These are phyloP conservation scores for Sporothrix humicola DNA, from an alignment of 2,329 filamentous ascomycete genomes.

Conservation along the genomic window DNA sequence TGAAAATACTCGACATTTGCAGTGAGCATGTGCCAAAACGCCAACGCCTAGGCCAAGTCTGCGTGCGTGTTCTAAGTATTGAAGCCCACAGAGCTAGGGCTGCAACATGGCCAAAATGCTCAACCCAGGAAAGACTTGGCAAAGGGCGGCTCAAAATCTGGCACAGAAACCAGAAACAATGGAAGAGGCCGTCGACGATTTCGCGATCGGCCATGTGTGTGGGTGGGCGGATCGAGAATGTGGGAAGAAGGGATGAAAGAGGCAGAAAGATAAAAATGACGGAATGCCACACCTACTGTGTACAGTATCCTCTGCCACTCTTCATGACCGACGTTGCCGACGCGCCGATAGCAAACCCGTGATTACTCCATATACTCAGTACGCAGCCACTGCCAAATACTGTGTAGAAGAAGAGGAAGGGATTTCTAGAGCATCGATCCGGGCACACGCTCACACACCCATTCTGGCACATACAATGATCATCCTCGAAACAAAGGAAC, in stretches of 20 bases:
- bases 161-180: not conserved
- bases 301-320: not conserved
- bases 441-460: not conserved
- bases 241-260: constrained; percentile 14
- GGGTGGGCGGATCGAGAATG: not conserved
- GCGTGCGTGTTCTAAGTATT: not conserved
- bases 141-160: not conserved
- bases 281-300: not conserved
- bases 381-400: not conserved
- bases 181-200: not conserved
- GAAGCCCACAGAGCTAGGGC: not conserved
- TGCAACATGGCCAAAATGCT: constrained; percentile 4
- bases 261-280: not conserved
- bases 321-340: constrained; percentile 16
- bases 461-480: constrained; percentile 12
- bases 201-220: not conserved
- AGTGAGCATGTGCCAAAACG: constrained; percentile 20
- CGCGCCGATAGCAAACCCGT: constrained; percentile 14
- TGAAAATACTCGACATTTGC: not conserved
- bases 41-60: not conserved
- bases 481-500: constrained; percentile 6
- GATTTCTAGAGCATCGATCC: not conserved
- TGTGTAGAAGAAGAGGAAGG: constrained; percentile 11
- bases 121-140: constrained; percentile 12
- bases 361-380: not conserved